Evolutionary conservation across 208 protist genomes (phyloP).

Genomic region (Wallacemonas sp.): DNA sequence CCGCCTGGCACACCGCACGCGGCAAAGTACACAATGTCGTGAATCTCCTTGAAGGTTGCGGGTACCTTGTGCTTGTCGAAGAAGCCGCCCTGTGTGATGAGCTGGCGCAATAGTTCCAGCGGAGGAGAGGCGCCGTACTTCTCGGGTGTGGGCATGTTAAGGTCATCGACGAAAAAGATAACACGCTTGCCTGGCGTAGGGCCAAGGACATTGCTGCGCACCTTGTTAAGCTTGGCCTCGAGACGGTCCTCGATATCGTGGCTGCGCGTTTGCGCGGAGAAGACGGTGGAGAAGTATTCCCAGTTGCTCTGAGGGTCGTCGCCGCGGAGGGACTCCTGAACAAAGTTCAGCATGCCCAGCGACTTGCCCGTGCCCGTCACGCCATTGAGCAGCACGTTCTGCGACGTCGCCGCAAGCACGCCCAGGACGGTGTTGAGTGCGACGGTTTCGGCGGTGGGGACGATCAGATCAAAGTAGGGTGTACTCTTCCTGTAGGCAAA

Average conservation of each 20-base stretch:
- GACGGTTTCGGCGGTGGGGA: conserved; percentile 94
- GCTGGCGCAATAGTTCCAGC: conserved; percentile 94
- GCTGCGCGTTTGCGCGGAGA: conserved; percentile 93
- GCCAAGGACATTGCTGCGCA: conserved; percentile 85
- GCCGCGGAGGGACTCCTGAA: conserved; percentile 53
- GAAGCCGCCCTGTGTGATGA: conserved; percentile 93
- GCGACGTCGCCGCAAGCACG: conserved; percentile 67
- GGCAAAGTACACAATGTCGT: conserved; percentile 88
- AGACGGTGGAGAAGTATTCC: conserved; percentile 89
- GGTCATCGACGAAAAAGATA: conserved; percentile 95
- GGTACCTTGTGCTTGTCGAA: conserved; percentile 94
- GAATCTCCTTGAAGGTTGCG: conserved; percentile 91
- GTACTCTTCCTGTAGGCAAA: conserved; percentile 85
- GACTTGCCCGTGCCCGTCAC: conserved; percentile 96
- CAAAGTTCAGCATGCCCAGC: conserved; percentile 70
- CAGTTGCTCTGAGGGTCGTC: conserved; percentile 80
- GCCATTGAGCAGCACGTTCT: conserved; percentile 92
- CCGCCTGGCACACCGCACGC: conserved; percentile 95
- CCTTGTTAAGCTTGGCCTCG: conserved; percentile 94
- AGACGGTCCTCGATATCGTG: conserved; percentile 93
- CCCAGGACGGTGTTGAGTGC: conserved; percentile 81
- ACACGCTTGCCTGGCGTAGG: conserved; percentile 88
- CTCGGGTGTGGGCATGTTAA: conserved; percentile 96
- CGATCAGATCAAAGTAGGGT: conserved; percentile 95
- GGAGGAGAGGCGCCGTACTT: conserved; percentile 95